Conservation (phyloP, 208 protist genomes). For the Angomonas deanei region DNA sequence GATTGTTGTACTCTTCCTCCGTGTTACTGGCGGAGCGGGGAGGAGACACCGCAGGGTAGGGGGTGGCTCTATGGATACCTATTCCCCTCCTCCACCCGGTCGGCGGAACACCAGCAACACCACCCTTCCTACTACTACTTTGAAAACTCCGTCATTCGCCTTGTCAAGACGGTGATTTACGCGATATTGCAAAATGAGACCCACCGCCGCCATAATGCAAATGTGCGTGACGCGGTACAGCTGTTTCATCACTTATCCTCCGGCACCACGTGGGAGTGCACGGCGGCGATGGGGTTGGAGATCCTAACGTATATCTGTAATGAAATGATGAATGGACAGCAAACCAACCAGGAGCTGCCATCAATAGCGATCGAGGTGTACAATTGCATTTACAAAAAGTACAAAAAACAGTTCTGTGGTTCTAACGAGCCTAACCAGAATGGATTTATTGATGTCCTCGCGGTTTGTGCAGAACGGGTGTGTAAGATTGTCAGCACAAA, state of each 20-base stretch:
- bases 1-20: slow-evolving; percentile 20
- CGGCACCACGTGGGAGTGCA: neutral
- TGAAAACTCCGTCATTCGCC: slow-evolving; percentile 32
- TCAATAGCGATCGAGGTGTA: neutral
- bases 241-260: neutral
- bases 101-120: neutral
- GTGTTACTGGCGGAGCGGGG: neutral
- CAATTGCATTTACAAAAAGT: neutral
- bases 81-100: slow-evolving; percentile 3
- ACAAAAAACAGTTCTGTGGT: neutral
- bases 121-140: slow-evolving; percentile 18
- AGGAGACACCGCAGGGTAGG: neutral
- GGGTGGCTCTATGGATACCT: neutral
- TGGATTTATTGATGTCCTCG: no score
- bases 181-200: slow-evolving; percentile 24
- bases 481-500: no score
- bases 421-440: neutral
- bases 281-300: neutral
- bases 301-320: neutral
- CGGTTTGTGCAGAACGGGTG: no score
- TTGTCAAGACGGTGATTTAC: slow-evolving; percentile 52
- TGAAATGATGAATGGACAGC: neutral
- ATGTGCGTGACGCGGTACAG: neutral
- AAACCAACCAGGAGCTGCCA: no score
- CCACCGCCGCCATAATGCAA: slow-evolving; percentile 4